Conservation (phyloP, 106 monocot genomes). For the Narthecium ossifragum region DNA sequence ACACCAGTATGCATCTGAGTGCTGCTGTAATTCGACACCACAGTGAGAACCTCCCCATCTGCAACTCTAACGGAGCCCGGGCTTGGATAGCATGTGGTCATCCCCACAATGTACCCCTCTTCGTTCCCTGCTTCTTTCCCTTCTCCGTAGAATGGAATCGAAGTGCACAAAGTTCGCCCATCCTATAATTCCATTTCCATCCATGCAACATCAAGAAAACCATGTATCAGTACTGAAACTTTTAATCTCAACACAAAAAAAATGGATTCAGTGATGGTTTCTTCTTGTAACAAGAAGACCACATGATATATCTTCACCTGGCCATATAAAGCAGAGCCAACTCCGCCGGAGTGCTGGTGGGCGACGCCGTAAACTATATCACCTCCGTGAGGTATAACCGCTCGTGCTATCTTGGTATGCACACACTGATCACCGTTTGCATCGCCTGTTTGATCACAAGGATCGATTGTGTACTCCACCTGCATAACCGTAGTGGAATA, state of each 20-base stretch:
- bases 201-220: no score
- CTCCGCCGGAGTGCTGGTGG: slow-evolving; percentile 70
- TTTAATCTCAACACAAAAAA: no score
- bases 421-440: slow-evolving; percentile 31
- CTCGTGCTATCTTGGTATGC: slow-evolving; percentile 26
- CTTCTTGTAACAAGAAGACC: no score
- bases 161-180: slow-evolving; percentile 32
- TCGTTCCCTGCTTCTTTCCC: slow-evolving; percentile 51
- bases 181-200: no score
- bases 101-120: slow-evolving; percentile 51
- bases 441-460: slow-evolving; percentile 21
- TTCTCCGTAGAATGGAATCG: slow-evolving; percentile 35
- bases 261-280: no score
- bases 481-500: slow-evolving; percentile 20
- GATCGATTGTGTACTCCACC: slow-evolving; percentile 59
- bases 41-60: slow-evolving; percentile 42
- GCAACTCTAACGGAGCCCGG: slow-evolving; percentile 29
- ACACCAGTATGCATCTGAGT: slow-evolving; percentile 42
- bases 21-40: slow-evolving; percentile 48
- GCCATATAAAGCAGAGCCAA: slow-evolving; percentile 53
- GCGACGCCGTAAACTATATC: slow-evolving; percentile 66
- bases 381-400: slow-evolving; percentile 61
- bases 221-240: no score
- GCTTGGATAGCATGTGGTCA: slow-evolving; percentile 56
- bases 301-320: slow-evolving; percentile 59